Percentiles rank a stretch among this genome's conserved stretches.
Conservation (phyloP, 2,329 filamentous ascomycete species). For the Fusarium palustre region DNA sequence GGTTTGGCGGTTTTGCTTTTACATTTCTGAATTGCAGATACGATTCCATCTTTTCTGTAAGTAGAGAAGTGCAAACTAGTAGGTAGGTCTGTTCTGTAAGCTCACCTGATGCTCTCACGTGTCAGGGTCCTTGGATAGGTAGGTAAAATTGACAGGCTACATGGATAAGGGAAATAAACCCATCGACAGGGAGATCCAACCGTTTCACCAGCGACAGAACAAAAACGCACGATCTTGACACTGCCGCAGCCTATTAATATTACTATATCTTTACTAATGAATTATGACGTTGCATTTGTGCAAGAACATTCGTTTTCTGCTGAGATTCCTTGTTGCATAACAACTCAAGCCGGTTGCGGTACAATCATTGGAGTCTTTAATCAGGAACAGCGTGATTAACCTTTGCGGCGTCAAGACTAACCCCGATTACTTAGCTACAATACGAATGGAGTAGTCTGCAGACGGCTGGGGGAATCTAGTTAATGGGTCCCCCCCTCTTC, state of each 20-base stretch:
- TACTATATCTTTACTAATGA: not conserved
- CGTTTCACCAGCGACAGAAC: constrained; percentile 30
- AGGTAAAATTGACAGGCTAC: not conserved
- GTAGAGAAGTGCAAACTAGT: not conserved
- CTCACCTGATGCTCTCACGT: constrained; percentile 40
- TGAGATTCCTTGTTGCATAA: constrained; percentile 9
- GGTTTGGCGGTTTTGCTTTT: not conserved
- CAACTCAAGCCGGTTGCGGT: constrained; percentile 10
- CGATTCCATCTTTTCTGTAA: not conserved
- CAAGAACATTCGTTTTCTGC: not conserved
- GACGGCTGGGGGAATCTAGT: constrained; percentile 6
- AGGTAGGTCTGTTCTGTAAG: not conserved
- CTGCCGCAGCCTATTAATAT: not conserved
- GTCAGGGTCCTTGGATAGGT: constrained; percentile 14
- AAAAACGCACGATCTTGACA: constrained; percentile 24
- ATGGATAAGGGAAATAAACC: constrained; percentile 22
- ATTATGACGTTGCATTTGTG: constrained; percentile 21
- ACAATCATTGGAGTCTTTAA: not conserved
- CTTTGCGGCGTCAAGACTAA: constrained; percentile 21
- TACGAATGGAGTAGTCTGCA: constrained; percentile 1
- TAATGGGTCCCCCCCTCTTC: not conserved
- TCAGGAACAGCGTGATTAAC: constrained; percentile 13
- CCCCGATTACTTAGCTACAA: constrained; percentile 19
- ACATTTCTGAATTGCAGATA: not conserved
- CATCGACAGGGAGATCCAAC: constrained; percentile 2